These are phyloP conservation scores for Tetrahymena borealis DNA, from an alignment of 73 alveolate species.

Conservation along the genomic window DNA sequence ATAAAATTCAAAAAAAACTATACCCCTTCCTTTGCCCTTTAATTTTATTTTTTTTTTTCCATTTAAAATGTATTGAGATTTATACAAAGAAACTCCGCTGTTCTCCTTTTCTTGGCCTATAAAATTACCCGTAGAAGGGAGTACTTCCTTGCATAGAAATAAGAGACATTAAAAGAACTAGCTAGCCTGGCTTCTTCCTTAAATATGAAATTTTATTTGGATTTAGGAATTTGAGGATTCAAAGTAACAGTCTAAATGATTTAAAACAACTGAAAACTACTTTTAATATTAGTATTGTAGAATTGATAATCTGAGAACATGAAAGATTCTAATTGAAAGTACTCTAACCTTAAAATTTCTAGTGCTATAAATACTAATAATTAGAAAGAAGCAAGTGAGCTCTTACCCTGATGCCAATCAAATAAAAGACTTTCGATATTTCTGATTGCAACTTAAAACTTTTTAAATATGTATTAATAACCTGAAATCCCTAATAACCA, in stretches of 20 bases:
- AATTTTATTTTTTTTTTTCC: neutral
- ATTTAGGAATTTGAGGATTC: too few relatives aligned
- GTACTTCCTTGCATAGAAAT: neutral
- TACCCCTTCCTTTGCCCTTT: neutral
- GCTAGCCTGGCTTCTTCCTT: too few relatives aligned
- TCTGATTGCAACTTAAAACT: neutral
- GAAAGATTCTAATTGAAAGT: too few relatives aligned
- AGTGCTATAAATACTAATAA: too few relatives aligned
- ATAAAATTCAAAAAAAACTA: neutral
- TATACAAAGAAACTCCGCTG: neutral
- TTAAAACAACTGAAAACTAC: too few relatives aligned
- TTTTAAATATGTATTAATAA: neutral
- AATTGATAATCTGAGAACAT: too few relatives aligned
- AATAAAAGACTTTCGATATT: neutral
- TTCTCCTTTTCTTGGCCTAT: neutral
- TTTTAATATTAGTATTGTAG: too few relatives aligned
- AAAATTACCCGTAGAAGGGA: neutral
- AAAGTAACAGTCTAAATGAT: too few relatives aligned
- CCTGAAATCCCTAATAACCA: neutral
- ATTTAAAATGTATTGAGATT: neutral
- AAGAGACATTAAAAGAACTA: too few relatives aligned
- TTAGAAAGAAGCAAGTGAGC: too few relatives aligned
- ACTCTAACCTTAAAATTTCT: neutral
- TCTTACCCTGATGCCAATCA: too few relatives aligned
- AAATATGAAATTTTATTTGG: too few relatives aligned